Evolutionary conservation across 768 basidiomycete species (phyloP), one percentile per base, ranked within the genome.

Genomic region (Thelephora ganbajun): DNA sequence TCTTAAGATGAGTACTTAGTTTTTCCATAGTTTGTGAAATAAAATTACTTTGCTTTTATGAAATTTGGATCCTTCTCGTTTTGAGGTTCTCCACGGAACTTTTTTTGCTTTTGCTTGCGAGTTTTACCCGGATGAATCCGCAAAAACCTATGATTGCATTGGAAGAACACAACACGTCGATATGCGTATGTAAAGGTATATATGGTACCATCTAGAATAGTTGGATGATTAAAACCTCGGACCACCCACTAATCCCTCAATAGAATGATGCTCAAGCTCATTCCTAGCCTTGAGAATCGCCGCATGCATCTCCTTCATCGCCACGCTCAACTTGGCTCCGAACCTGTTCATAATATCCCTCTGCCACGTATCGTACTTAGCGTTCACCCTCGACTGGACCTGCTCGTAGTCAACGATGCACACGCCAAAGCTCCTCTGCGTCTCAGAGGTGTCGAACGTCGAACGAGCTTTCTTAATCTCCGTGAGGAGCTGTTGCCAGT

Each of bases 351-450:
- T 69, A 51, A 99, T 90, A 56, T 99, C 96, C 51, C 84, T 73
- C 69, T 98, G 94, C 94, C 96, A 98, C 16, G 89, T 71, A 61
- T 98, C 96, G 62, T 99, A 99, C 69, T 97, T 98, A 50, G 93
- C 90, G 63, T 97, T 97, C 58, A 99, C 96, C 54, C 93, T 77
- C 41, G 88, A 77, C 65, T 99, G 96, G 22, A 97, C 96, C 63
- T 94, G 93, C 63, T 98, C 94, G 63, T 97, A 99, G 64, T 97
- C 89, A 57, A 99, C 83, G 39, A 93, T 77, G 58, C 89, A 92
- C 9, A 93, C 86, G 1, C 93, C 92, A 59, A 98, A 96, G 43
- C 77, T 77, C 54, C 84, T 89, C 57, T 84, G 81, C 7, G 89
- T 93, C 56, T 96, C 96, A 22, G 89, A 86, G 16, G 90, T 98